These are phyloP conservation scores for Cystobasidium ongulense DNA, from an alignment of 768 basidiomycete genomes.

Conservation along the genomic window DNA sequence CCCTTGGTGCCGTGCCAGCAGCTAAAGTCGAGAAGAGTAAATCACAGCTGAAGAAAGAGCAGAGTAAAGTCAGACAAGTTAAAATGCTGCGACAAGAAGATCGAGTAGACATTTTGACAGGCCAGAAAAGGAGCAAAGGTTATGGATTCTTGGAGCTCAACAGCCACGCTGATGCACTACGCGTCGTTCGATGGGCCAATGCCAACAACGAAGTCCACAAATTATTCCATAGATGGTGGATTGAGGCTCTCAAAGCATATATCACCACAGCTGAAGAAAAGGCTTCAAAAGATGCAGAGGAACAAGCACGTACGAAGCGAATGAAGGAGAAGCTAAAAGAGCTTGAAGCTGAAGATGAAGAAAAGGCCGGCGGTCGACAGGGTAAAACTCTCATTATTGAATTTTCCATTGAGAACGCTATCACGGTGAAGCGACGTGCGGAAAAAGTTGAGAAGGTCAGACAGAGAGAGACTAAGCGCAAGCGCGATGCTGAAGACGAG, in stretches of 20 bases:
- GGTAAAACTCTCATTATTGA: slow-evolving; percentile 70
- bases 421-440: slow-evolving; percentile 39
- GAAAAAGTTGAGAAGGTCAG: slow-evolving; percentile 37
- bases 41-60: slow-evolving; percentile 43
- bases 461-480: slow-evolving; percentile 20
- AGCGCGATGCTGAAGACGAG: slow-evolving; percentile 9
- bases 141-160: slow-evolving; percentile 93
- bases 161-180: slow-evolving; percentile 77
- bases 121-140: slow-evolving; percentile 79
- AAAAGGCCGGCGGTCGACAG: slow-evolving; percentile 47
- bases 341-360: slow-evolving; percentile 49
- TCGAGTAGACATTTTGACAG: slow-evolving; percentile 77
- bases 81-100: slow-evolving; percentile 87
- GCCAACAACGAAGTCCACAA: slow-evolving; percentile 63
- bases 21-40: slow-evolving; percentile 40
- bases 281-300: slow-evolving; percentile 45
- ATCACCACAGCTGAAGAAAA: slow-evolving; percentile 42
- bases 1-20: slow-evolving; percentile 36
- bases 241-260: slow-evolving; percentile 56
- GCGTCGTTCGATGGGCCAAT: slow-evolving; percentile 87
- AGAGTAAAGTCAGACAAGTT: slow-evolving; percentile 65
- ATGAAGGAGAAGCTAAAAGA: slow-evolving; percentile 45
- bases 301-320: slow-evolving; percentile 43
- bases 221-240: slow-evolving; percentile 76
- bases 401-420: slow-evolving; percentile 54